A percentile compares a stretch with the other conserved stretches of the same genome.
phyloP scores from a whole-genome alignment of 371 early-diverging fungal genomes.

The Rhizomucor pusillus region DNA sequence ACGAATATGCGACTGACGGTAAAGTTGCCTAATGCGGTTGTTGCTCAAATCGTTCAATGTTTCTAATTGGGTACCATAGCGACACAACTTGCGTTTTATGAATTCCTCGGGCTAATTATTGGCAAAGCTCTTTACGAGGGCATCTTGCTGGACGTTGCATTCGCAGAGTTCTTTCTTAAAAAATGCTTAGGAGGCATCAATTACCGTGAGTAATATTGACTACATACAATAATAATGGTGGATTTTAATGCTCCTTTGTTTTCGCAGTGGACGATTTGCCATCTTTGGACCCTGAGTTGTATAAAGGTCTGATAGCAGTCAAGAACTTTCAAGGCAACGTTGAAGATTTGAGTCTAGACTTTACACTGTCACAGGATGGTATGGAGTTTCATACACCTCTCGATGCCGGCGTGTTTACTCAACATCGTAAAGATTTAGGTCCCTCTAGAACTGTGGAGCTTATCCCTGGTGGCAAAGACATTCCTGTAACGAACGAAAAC shows the following conservation, averaged over 20 bases:
- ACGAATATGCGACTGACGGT: slow-evolving; percentile 52
- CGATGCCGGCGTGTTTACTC: slow-evolving; percentile 3
- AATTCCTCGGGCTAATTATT: slow-evolving; percentile 89
- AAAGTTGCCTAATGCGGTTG: too few relatives aligned
- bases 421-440: slow-evolving; percentile 35
- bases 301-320: slow-evolving; percentile 76
- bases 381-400: slow-evolving; percentile 6
- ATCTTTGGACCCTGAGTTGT: slow-evolving; percentile 84
- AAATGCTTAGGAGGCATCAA: slow-evolving; percentile 80
- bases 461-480: slow-evolving; percentile 70
- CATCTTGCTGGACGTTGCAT: slow-evolving; percentile 86
- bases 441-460: slow-evolving; percentile 63
- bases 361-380: slow-evolving; percentile 72
- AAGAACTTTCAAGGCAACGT: slow-evolving; percentile 79
- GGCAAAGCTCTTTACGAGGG: slow-evolving; percentile 95
- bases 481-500: slow-evolving; percentile 83
- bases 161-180: slow-evolving; percentile 90
- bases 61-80: slow-evolving; percentile 20
- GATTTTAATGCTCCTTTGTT: too few relatives aligned
- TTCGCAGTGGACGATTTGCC: slow-evolving; percentile 84
- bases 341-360: slow-evolving; percentile 77
- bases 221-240: not conserved
- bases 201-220: slow-evolving; percentile 48
- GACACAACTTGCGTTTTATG: slow-evolving; percentile 66
- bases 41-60: not conserved